phyloP scores from a whole-genome alignment of 2,329 filamentous ascomycete species.

The Ophiocordyceps robertsii region DNA sequence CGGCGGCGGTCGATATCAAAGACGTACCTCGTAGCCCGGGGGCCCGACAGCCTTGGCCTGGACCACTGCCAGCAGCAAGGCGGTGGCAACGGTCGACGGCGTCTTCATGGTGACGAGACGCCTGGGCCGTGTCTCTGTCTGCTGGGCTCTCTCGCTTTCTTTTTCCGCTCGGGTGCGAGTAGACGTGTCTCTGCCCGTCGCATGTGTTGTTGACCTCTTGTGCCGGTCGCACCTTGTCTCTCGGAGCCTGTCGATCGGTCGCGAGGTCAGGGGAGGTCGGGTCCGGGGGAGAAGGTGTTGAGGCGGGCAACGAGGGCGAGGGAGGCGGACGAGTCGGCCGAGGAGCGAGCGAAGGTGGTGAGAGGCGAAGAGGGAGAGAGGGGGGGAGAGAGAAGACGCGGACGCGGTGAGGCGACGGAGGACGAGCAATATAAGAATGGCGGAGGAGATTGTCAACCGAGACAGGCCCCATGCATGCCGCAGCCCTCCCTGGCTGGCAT shows the following conservation, averaged over 20 bases:
- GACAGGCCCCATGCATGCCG: neutral
- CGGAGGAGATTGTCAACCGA: neutral
- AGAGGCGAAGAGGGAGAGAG: neutral
- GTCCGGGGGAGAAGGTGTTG: no score
- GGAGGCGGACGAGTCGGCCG: no score
- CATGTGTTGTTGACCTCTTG: no score
- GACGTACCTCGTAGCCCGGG: neutral
- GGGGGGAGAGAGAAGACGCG: neutral
- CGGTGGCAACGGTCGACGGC: slow-evolving; percentile 15
- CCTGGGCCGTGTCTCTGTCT: neutral
- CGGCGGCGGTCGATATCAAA: slow-evolving; percentile 1
- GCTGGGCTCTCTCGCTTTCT: neutral
- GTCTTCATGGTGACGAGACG: slow-evolving; percentile 17
- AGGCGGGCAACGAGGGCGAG: no score
- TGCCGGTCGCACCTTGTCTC: no score
- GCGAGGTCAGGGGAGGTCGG: no score
- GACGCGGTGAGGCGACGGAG: neutral
- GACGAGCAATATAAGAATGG: neutral
- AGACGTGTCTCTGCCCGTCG: no score
- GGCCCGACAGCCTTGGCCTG: slow-evolving; percentile 9
- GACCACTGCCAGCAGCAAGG: slow-evolving; percentile 15
- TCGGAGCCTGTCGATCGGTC: no score
- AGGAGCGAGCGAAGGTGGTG: no score
- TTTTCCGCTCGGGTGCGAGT: neutral
- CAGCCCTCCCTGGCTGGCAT: no score